A percentile compares a stretch with the other conserved stretches of the same genome.
Conservation (phyloP, 2,329 filamentous ascomycete genomes). For the Epichloe bromicola region DNA sequence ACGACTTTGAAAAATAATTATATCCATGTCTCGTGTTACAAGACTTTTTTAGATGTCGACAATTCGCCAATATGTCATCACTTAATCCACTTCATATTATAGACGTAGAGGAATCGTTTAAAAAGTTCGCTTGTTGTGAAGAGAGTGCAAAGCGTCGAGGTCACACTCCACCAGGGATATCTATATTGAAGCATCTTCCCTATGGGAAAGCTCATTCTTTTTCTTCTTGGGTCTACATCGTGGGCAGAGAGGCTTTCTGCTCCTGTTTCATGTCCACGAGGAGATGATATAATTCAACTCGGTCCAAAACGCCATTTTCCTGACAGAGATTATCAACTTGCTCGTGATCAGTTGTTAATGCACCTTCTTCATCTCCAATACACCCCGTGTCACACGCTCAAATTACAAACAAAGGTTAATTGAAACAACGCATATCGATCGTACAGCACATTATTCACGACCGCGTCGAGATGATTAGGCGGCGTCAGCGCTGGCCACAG, state of each 20-base stretch:
- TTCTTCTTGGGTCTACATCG: not conserved
- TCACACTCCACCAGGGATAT: not conserved
- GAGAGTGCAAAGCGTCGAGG: not conserved
- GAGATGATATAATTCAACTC: not conserved
- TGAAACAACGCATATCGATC: not conserved
- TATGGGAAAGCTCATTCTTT: not conserved
- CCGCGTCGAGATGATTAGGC: constrained; percentile 36
- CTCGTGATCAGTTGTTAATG: not conserved
- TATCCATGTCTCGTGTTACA: too few species aligned
- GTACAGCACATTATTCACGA: not conserved
- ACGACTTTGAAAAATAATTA: too few species aligned
- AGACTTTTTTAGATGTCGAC: too few species aligned
- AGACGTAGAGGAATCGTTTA: too few species aligned
- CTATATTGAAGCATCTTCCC: not conserved
- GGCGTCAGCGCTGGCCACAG: constrained; percentile 71
- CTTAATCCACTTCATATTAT: too few species aligned
- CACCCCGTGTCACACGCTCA: not conserved
- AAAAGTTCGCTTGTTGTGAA: too few species aligned
- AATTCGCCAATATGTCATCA: too few species aligned
- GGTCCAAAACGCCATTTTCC: constrained; percentile 3
- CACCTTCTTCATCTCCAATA: not conserved
- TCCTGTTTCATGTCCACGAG: not conserved
- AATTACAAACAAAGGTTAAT: not conserved
- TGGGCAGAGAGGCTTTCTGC: not conserved
- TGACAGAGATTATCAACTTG: not conserved